Base-by-base conservation (phyloP, 495 filamentous ascomycete species). In the Aspergillus bridgeri region DNA sequence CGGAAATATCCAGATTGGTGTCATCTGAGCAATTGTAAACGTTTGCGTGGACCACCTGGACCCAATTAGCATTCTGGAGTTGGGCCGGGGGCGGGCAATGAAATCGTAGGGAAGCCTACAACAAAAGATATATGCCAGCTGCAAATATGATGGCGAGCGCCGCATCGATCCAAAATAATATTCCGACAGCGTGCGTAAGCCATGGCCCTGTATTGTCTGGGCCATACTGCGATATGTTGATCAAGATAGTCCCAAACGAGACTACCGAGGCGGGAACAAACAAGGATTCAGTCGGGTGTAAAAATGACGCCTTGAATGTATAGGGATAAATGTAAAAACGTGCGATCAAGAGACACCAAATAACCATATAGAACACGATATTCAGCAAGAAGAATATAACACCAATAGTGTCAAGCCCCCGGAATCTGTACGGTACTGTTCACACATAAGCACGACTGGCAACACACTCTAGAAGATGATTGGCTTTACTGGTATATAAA, bases 1-100 rank as follows among this genome's bases (percentile, higher is more conserved):
- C 0, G 91, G 91, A 58, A 96, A 96, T 33, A 96, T 91, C 91
- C 90, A 96, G 48, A 93, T 84, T 0, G 91, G 91, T 0, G 91
- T 96, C 91, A 96, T 96, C 33, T 86, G 84, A 19, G 86, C 84
- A 33, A 96, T 90, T 2, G 90, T 91, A 63, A 92, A 93, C 21
- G 86, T 83, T 60, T 84, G 81, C 1, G 85, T 87, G 24, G 83
- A 86, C 85, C 85, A 88, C 55, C 83, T 86, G 46, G 6, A 23
- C 3, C n/a, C 1, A 8, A 44, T 72, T 54, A 76, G 66, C 45
- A 20, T 15, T 15, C 15, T n/a, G n/a, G n/a, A n/a, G n/a, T n/a
- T n/a, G n/a, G n/a, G n/a, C n/a, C n/a, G n/a, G n/a, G n/a, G 11
- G 0, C 18, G 6, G 42, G 24, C 24, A 15, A 43, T 6, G 19